Base-by-base conservation (phyloP, 2,329 filamentous ascomycete species). In the Pseudogymnoascus sp. region DNA sequence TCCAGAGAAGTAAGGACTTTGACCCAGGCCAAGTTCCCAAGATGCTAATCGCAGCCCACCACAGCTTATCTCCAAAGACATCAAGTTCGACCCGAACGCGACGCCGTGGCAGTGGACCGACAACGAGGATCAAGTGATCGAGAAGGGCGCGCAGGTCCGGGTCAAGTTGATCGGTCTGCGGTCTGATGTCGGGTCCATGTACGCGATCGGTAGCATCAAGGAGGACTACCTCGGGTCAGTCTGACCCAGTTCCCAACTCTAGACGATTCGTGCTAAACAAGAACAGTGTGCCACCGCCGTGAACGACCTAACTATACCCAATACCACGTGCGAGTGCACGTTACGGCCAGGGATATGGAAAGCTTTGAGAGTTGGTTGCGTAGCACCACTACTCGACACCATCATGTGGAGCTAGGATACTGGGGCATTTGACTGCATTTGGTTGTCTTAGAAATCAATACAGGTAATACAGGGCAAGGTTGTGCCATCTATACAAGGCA, bases 71-170 rank as follows among this genome's bases (percentile, higher is more conserved):
- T 93, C 95, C 0, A 84, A 85, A 68, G 91, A 96, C 67, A 91
- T 97, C 77, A 95, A 91, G 76, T 97, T 91, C 81, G 93, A 97
- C 73, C 89, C 91, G 56, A 96, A 96, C 71, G 93, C 93, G 61
- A 96, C 93, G 38, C 95, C 95, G n/a, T 92, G 93, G 2, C 91
- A 96, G 72, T 99, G 92, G 76, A 96, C 93, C 40, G 93, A 99
- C 75, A 93, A 96, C 71, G 91, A 90, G 66, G 95, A 96, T 68
- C 91, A 93, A 68, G 88, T 92, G 37, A 96, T 99, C 72, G 93
- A 97, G 77, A 91, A 92, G 65, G 91, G 92, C 59, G 96, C 93
- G 14, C 93, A 96, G 70, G 86, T 99, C 67, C 90, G 95, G 56
- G 86, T 97, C 68, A 97, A 97, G 78, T 88, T 99, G 67, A 91